These are phyloP conservation scores for Thermomyces lanuginosus DNA, from an alignment of 2,329 filamentous ascomycete genomes.

Conservation along the genomic window DNA sequence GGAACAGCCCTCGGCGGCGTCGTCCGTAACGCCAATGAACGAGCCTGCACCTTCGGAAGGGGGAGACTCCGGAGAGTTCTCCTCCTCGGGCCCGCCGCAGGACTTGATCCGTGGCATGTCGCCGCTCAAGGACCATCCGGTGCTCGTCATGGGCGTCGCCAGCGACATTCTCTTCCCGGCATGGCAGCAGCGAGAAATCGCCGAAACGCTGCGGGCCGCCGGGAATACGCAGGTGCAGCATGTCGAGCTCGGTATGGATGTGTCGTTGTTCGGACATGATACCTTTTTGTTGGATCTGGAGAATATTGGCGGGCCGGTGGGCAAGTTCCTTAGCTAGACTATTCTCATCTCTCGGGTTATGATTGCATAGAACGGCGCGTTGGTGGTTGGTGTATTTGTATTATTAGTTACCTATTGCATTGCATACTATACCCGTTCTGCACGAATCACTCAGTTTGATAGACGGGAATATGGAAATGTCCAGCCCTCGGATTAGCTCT, in stretches of 20 bases:
- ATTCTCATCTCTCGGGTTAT: conserved; percentile 4
- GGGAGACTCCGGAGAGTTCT: conserved; percentile 18
- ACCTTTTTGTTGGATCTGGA: conserved; percentile 87
- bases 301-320: conserved; percentile 73
- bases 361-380: conserved; percentile 5
- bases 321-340: conserved; percentile 52
- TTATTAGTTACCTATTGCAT: conserved; percentile 1
- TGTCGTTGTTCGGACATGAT: conserved; percentile 90
- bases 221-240: conserved; percentile 75
- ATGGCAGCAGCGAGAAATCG: conserved; percentile 94
- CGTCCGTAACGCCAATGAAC: conserved; percentile 18
- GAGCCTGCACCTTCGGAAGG: conserved; percentile 11
- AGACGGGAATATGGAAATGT: background rate
- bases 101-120: conserved; percentile 66
- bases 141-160: conserved; percentile 80
- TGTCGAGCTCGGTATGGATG: conserved; percentile 81
- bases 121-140: conserved; percentile 56
- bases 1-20: conserved; percentile 51
- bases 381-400: no score
- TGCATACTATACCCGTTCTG: background rate
- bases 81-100: conserved; percentile 42
- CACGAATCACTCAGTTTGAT: background rate
- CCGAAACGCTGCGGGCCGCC: conserved; percentile 57
- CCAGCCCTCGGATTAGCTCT: conserved; percentile 31
- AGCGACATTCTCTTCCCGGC: conserved; percentile 95